Evolutionary conservation across 768 basidiomycete species (phyloP).

Genomic region (Boletus huronensis): DNA sequence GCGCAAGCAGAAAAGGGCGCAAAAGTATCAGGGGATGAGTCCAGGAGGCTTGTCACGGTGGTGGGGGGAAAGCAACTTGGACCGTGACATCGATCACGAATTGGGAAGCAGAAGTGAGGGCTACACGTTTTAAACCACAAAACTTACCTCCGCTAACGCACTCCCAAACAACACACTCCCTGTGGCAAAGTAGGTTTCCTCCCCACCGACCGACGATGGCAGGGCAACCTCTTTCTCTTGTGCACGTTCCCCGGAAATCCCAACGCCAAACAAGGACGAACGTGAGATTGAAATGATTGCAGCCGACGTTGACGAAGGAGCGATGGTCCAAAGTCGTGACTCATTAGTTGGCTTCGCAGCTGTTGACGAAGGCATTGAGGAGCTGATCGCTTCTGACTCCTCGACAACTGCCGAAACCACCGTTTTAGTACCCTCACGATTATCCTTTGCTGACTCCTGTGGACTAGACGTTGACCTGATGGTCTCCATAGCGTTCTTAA

Average conservation of each 20-base stretch:
- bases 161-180: slow-evolving; percentile 48
- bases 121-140: slow-evolving; percentile 3
- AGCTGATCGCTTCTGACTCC: slow-evolving; percentile 5
- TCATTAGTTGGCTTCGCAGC: slow-evolving; percentile 2
- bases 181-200: slow-evolving; percentile 23
- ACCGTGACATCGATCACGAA: background rate
- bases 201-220: background rate
- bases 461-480: background rate
- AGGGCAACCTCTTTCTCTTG: background rate
- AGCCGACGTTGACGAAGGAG: slow-evolving; percentile 1
- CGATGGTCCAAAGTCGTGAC: slow-evolving; percentile 20
- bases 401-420: background rate
- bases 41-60: background rate
- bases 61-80: background rate
- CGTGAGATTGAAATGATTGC: slow-evolving; percentile 13
- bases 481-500: slow-evolving; percentile 45
- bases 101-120: slow-evolving; percentile 4
- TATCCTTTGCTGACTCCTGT: background rate
- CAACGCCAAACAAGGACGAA: slow-evolving; percentile 26
- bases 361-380: slow-evolving; percentile 11
- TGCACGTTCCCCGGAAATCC: slow-evolving; percentile 1
- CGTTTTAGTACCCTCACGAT: background rate
- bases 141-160: slow-evolving; percentile 11
- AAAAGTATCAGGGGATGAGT: background rate
- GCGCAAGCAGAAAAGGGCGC: background rate